Conservation (phyloP, 2,329 filamentous ascomycete species). For the Calonectria fujianensis region DNA sequence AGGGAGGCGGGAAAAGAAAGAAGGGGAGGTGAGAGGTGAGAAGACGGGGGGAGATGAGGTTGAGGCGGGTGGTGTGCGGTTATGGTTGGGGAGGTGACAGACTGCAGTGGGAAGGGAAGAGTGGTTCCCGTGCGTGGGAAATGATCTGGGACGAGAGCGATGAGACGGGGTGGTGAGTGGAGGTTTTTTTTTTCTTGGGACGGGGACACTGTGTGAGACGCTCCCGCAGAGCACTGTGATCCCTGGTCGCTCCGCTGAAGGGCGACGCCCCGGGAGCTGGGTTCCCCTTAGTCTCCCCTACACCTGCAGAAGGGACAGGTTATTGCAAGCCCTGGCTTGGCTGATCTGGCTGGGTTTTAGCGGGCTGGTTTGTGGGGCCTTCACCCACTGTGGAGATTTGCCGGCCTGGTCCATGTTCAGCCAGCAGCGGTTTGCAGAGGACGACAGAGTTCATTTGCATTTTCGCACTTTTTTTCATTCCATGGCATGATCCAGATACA, state of each 20-base stretch:
- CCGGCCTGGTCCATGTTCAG: constrained; percentile 29
- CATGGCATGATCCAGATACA: constrained; percentile 5
- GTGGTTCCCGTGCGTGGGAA: constrained; percentile 52
- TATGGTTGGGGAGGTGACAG: constrained; percentile 39
- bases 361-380: constrained; percentile 30
- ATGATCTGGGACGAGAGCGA: constrained; percentile 38
- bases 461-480: constrained; percentile 27
- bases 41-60: constrained; percentile 52
- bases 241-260: constrained; percentile 23
- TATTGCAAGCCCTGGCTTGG: constrained; percentile 32
- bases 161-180: constrained; percentile 45
- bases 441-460: constrained; percentile 29
- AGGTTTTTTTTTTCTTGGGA: constrained; percentile 48
- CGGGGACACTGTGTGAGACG: constrained; percentile 30
- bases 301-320: constrained; percentile 17
- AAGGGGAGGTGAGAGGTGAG: constrained; percentile 45
- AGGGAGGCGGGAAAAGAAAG: constrained; percentile 42
- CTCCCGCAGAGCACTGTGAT: constrained; percentile 26
- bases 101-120: constrained; percentile 36
- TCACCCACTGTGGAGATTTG: constrained; percentile 36
- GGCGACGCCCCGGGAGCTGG: constrained; percentile 23
- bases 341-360: constrained; percentile 27
- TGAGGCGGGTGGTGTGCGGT: constrained; percentile 46
- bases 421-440: constrained; percentile 33
- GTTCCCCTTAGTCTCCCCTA: constrained; percentile 27